Evolutionary conservation across 331 rosid species (phyloP), one percentile per base, ranked within the genome.

Genomic region (Rosa hybrid): DNA sequence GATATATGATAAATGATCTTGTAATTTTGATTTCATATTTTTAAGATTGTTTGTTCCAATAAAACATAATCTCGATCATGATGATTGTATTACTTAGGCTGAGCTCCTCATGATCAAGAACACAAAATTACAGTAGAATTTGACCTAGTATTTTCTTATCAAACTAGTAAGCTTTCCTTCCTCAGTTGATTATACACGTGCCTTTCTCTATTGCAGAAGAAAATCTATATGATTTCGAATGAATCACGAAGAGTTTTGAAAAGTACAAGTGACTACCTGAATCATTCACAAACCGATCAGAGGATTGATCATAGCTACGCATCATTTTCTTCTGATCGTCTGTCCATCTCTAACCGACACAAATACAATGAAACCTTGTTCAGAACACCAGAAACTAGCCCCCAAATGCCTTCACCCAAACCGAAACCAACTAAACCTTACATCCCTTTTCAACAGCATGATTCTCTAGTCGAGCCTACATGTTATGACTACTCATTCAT

Each of bases 221-320:
- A 77, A 76, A 27, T 75, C 46, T 80, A 83, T 74, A 78, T 67
- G 88, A 79, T 81, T 62, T 53, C 87, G 25, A 60, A 76, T 72
- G 90, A 88, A 76, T 79, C 72, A 79, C 54, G 74, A 81, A 77
- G 59, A 72, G 83, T 71, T 17, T 68, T 76, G 65, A 90, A 86
- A 81, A 88, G 86, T 77, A 83, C 74, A 64, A 90, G 94, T 51
- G 94, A 78, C 3, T 82, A 83, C 68, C 74, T 90, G 46, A 91
- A 86, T 80, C 78, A 17, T 81, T 76, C 82, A 48, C 75, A 78
- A 65, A 62, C 80, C 20, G 85, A 65, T 65, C 71, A 81, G 74
- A 81, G 62, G 81, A 76, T 51, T 75, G 88, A 84, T 39, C 82
- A 79, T 49, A 88, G 86, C 63, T 51, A 72, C 7, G 51, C 79